These are phyloP conservation scores for Ammopiptanthus mongolicus DNA, from an alignment of 306 rosid species.

Conservation along the genomic window DNA sequence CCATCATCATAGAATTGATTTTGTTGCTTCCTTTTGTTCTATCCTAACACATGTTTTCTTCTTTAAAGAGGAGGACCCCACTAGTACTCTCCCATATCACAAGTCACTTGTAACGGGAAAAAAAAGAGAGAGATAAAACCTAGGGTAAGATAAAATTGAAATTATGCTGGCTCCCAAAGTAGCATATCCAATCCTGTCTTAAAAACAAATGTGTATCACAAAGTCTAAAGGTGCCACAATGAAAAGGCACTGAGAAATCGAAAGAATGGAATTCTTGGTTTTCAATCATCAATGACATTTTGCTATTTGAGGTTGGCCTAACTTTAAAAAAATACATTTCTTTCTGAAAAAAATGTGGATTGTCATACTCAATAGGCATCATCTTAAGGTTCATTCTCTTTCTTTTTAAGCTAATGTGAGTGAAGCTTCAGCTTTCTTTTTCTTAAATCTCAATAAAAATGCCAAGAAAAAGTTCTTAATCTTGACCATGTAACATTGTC, in stretches of 20 bases:
- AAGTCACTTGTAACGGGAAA: conserved; percentile 20
- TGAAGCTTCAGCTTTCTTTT: background rate
- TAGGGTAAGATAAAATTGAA: conserved; percentile 30
- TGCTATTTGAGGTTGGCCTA: conserved; percentile 37
- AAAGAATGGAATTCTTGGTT: conserved; percentile 23
- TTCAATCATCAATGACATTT: conserved; percentile 26
- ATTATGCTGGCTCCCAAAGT: conserved; percentile 39
- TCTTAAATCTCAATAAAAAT: background rate
- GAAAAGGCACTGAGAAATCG: conserved; percentile 26
- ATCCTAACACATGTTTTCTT: conserved; percentile 34
- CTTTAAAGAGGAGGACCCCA: conserved; percentile 41
- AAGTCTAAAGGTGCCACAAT: conserved; percentile 35
- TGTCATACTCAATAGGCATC: conserved; percentile 5
- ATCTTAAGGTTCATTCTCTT: conserved; percentile 20
- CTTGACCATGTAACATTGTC: background rate
- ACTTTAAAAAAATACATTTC: conserved; percentile 8
- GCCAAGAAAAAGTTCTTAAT: background rate
- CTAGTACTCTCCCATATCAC: conserved; percentile 31
- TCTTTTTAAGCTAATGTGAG: conserved; percentile 17
- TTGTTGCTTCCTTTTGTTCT: conserved; percentile 61
- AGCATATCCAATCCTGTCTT: conserved; percentile 28
- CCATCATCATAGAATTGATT: conserved; percentile 62
- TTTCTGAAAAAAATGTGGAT: conserved; percentile 1
- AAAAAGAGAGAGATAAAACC: conserved; percentile 26
- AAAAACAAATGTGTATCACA: conserved; percentile 35